Percentiles rank a stretch among this genome's conserved stretches.
phyloP scores from a whole-genome alignment of 2,329 filamentous ascomycete genomes.

The Blumeriella jaapii region DNA sequence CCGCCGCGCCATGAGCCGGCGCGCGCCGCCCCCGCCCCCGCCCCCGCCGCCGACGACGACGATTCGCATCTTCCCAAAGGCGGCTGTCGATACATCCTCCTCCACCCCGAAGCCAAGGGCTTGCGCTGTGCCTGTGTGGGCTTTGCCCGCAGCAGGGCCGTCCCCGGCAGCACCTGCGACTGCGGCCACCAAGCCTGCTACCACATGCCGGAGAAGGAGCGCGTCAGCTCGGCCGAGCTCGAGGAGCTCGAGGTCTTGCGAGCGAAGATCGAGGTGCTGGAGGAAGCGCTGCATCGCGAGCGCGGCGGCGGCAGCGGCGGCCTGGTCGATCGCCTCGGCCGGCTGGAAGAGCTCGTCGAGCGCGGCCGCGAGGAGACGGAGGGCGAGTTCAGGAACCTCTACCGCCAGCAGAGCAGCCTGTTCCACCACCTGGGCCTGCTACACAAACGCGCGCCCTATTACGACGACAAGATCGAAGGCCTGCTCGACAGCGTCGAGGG shows the following conservation, averaged over 20 bases:
- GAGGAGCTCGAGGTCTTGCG: slow-evolving; percentile 39
- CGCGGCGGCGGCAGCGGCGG: slow-evolving; percentile 20
- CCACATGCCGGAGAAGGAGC: slow-evolving; percentile 37
- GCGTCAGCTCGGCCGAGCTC: slow-evolving; percentile 33
- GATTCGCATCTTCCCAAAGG: slow-evolving; percentile 43
- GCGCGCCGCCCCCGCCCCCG: too few relatives aligned
- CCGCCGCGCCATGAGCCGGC: slow-evolving; percentile 24
- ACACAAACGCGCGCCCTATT: slow-evolving; percentile 38
- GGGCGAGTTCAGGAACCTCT: slow-evolving; percentile 42
- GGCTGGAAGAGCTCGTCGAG: slow-evolving; percentile 43
- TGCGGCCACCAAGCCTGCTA: slow-evolving; percentile 51
- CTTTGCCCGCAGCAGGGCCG: slow-evolving; percentile 42
- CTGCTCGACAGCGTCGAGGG: slow-evolving; percentile 32
- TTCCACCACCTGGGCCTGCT: slow-evolving; percentile 39
- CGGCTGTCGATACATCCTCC: slow-evolving; percentile 47
- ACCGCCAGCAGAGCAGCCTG: slow-evolving; percentile 41
- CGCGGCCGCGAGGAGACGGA: slow-evolving; percentile 39
- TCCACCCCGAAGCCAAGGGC: slow-evolving; percentile 44
- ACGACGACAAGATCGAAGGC: slow-evolving; percentile 42
- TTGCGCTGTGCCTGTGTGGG: slow-evolving; percentile 47
- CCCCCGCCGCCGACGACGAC: too few relatives aligned
- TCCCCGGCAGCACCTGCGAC: slow-evolving; percentile 43
- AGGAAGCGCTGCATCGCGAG: slow-evolving; percentile 33
- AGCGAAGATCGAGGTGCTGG: slow-evolving; percentile 34
- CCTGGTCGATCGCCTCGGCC: slow-evolving; percentile 26